Percentiles rank a stretch among this genome's conserved stretches.
Evolutionary conservation across 1,284 basidiomycete species (phyloP).

Genomic region (Puccinia triticina): DNA sequence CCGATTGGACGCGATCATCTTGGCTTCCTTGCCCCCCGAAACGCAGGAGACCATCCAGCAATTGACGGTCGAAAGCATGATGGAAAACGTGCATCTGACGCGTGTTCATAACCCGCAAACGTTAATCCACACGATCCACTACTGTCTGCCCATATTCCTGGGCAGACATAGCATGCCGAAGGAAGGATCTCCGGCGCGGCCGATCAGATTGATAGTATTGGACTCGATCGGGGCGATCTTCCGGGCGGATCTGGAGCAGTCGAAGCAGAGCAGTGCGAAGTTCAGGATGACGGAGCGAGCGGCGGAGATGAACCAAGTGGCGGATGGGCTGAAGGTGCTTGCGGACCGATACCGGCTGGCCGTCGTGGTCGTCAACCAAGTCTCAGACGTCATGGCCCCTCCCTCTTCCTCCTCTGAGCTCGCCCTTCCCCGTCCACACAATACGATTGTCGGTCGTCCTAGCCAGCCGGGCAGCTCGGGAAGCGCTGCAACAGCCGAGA

Average conservation of each 20-base stretch:
- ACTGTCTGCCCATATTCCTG: constrained; percentile 69
- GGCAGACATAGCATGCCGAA: constrained; percentile 52
- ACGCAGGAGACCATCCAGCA: not conserved
- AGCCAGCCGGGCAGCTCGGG: constrained; percentile 11
- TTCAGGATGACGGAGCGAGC: constrained; percentile 64
- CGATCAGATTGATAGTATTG: constrained; percentile 70
- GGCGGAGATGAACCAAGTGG: constrained; percentile 42
- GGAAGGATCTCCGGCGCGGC: constrained; percentile 58
- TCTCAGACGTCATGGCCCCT: constrained; percentile 71
- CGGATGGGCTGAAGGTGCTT: constrained; percentile 63
- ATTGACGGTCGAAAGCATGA: constrained; percentile 57
- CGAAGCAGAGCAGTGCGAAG: constrained; percentile 62
- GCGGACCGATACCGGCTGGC: constrained; percentile 71
- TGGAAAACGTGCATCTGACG: constrained; percentile 72
- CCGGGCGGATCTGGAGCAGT: constrained; percentile 63
- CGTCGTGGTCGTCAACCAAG: constrained; percentile 81
- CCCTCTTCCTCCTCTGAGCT: constrained; percentile 53
- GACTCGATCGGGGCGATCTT: constrained; percentile 82
- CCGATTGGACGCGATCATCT: constrained; percentile 3
- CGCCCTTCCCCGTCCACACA: not conserved
- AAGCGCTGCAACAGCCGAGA: not conserved
- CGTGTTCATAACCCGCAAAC: constrained; percentile 67
- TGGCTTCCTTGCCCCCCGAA: not conserved
- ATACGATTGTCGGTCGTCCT: constrained; percentile 51
- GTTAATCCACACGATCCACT: constrained; percentile 71